Percentiles rank a stretch among this genome's conserved stretches.
These are phyloP conservation scores for Firmiana major DNA, from an alignment of 345 rosid genomes.

Conservation along the genomic window DNA sequence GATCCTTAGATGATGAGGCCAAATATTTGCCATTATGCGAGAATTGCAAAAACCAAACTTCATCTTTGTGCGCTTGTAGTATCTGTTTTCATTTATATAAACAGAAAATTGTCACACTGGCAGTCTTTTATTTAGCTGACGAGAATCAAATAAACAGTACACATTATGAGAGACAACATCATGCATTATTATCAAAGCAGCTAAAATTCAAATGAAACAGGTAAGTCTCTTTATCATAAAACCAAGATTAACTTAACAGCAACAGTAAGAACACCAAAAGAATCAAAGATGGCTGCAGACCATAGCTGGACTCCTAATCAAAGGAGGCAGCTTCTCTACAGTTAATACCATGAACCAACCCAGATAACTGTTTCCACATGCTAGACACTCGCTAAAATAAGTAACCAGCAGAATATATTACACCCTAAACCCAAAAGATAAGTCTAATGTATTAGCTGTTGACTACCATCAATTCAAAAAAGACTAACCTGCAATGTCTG, in stretches of 20 bases:
- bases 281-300: not conserved
- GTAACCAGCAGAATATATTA: not conserved
- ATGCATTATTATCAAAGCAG: not conserved
- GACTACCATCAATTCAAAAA: constrained; percentile 1
- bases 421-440: not conserved
- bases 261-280: not conserved
- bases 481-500: constrained; percentile 62
- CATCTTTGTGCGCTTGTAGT: constrained; percentile 58
- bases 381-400: not conserved
- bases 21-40: constrained; percentile 65
- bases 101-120: not conserved
- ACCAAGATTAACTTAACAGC: constrained; percentile 8
- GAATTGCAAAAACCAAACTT: constrained; percentile 77
- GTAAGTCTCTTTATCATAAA: not conserved
- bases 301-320: not conserved
- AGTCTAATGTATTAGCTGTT: not conserved
- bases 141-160: not conserved
- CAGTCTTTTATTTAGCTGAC: not conserved
- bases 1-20: constrained; percentile 70
- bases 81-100: constrained; percentile 45
- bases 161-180: not conserved
- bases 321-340: not conserved
- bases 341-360: not conserved
- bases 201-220: not conserved
- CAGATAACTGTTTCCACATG: constrained; percentile 5